A percentile compares a stretch with the other conserved stretches of the same genome.
Evolutionary conservation across 2,329 filamentous ascomycete genomes (phyloP).

Genomic region (Blastomyces gilchristii): DNA sequence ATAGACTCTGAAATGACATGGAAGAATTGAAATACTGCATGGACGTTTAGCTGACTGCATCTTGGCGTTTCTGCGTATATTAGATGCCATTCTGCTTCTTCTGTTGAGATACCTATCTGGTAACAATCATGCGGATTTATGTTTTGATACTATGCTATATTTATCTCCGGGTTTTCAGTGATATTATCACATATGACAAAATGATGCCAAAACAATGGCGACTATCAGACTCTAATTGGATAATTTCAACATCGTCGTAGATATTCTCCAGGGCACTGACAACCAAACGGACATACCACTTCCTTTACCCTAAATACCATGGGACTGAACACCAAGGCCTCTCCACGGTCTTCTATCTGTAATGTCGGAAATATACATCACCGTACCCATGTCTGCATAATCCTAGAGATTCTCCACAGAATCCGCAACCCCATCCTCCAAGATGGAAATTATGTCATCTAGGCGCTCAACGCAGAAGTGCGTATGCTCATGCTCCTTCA

Average conservation of each 20-base stretch:
- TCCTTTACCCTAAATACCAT: neutral
- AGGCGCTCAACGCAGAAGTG: constrained; percentile 61
- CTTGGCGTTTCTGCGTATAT: neutral
- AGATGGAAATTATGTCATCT: constrained; percentile 64
- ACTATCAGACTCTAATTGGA: neutral
- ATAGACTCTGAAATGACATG: constrained; percentile 19
- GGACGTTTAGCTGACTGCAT: neutral
- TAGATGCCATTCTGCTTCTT: neutral
- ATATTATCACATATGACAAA: neutral
- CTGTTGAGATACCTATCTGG: neutral
- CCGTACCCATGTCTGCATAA: neutral
- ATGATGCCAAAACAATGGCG: neutral
- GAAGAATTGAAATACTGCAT: neutral
- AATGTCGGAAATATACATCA: neutral
- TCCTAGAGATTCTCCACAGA: neutral
- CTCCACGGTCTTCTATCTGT: neutral
- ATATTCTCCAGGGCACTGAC: neutral
- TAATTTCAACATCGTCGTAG: neutral
- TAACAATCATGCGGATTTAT: neutral
- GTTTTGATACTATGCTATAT: neutral
- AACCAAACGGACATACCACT: neutral
- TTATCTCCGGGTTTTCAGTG: neutral
- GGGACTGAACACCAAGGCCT: neutral
- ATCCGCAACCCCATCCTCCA: constrained; percentile 63
- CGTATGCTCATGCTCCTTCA: constrained; percentile 63